Evolutionary conservation across 2,329 filamentous ascomycete genomes (phyloP).

Genomic region (Ophiosphaerella narmari): DNA sequence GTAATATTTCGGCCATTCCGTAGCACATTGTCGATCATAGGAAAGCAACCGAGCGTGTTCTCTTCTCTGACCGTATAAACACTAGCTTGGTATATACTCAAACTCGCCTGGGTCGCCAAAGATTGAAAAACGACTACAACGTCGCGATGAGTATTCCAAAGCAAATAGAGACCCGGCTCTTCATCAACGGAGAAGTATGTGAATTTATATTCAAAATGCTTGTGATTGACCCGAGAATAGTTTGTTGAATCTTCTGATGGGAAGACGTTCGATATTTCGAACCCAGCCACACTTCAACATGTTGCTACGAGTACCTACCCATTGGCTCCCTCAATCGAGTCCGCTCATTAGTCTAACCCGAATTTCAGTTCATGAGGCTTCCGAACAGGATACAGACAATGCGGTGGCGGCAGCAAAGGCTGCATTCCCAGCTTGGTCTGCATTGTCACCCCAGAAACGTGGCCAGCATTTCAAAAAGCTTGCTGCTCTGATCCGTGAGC

Average conservation of each 20-base stretch:
- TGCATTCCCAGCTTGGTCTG: constrained; percentile 76
- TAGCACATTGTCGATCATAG: no score
- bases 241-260: constrained; percentile 39
- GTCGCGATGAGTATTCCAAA: constrained; percentile 33
- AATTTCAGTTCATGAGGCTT: constrained; percentile 39
- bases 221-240: constrained; percentile 17
- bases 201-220: background rate
- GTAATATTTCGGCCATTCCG: no score
- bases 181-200: constrained; percentile 42
- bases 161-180: constrained; percentile 40
- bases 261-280: constrained; percentile 67
- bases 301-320: constrained; percentile 69
- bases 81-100: no score
- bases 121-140: background rate
- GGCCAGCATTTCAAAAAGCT: constrained; percentile 60
- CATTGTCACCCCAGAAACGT: constrained; percentile 29
- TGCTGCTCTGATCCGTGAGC: constrained; percentile 74
- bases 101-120: no score
- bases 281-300: constrained; percentile 81
- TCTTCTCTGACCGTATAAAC: no score
- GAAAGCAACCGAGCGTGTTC: no score
- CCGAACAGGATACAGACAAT: constrained; percentile 64
- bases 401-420: constrained; percentile 69
- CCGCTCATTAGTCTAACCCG: background rate
- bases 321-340: background rate